Evolutionary conservation across 2,329 filamentous ascomycete genomes (phyloP).

Genomic region (Monilinia vaccinii-corymbosi): DNA sequence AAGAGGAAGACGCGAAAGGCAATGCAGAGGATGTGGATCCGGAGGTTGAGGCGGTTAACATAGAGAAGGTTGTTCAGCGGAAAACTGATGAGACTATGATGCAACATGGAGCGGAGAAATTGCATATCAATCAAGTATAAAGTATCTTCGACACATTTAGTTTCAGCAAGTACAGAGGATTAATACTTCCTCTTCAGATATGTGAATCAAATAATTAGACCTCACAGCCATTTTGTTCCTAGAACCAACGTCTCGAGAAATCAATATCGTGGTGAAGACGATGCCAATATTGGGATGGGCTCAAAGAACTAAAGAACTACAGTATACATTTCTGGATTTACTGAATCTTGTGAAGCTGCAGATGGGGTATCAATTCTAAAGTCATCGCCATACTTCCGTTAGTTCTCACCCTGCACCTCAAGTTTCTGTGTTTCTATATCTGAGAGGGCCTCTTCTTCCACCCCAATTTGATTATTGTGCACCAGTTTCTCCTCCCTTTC

Average conservation of each 20-base stretch:
- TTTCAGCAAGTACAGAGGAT: background rate
- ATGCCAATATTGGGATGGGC: no score
- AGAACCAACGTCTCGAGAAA: no score
- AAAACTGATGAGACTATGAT: constrained; percentile 7
- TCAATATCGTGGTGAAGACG: no score
- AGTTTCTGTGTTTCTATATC: background rate
- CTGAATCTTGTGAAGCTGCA: background rate
- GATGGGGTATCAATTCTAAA: constrained; percentile 2
- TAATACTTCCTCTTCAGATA: no score
- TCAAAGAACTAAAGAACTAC: background rate
- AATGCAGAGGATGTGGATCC: constrained; percentile 22
- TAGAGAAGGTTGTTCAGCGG: constrained; percentile 12
- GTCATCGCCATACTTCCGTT: background rate
- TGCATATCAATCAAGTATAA: constrained; percentile 1
- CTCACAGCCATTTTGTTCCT: no score
- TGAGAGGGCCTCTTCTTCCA: background rate
- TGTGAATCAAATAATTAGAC: no score
- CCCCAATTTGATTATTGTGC: background rate
- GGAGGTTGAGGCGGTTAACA: constrained; percentile 29
- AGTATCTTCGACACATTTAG: background rate
- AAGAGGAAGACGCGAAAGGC: constrained; percentile 25
- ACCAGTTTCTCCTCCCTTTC: background rate
- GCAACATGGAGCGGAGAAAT: constrained; percentile 7
- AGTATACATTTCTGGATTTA: background rate
- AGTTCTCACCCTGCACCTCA: background rate